These are phyloP conservation scores for Nemania diffusa DNA, from an alignment of 2,329 filamentous ascomycete species.

Conservation along the genomic window DNA sequence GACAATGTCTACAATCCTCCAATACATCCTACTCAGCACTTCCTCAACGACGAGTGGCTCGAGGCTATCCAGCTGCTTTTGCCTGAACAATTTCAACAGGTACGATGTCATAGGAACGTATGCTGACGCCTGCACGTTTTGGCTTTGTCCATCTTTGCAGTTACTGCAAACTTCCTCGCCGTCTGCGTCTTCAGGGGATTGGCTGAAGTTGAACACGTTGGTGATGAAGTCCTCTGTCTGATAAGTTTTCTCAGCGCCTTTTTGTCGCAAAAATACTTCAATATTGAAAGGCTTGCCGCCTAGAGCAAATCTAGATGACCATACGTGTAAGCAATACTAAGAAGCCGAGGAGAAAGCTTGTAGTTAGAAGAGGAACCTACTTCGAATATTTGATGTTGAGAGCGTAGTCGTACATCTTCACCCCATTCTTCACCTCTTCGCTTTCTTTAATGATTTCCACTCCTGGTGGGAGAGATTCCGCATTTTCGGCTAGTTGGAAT, in stretches of 20 bases:
- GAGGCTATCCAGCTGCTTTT: slow-evolving; percentile 30
- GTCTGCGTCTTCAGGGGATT: slow-evolving; percentile 27
- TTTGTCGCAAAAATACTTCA: slow-evolving; percentile 30
- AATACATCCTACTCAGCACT: slow-evolving; percentile 35
- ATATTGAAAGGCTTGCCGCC: slow-evolving; percentile 34
- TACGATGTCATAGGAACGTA: slow-evolving; percentile 35
- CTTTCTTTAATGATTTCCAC: slow-evolving; percentile 16
- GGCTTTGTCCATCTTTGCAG: slow-evolving; percentile 29
- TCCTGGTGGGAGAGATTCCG: slow-evolving; percentile 13
- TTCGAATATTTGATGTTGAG: slow-evolving; percentile 36
- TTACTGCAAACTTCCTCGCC: slow-evolving; percentile 35
- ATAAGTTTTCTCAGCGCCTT: slow-evolving; percentile 25
- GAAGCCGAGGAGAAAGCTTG: background rate
- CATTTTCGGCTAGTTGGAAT: slow-evolving; percentile 21
- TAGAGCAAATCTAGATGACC: slow-evolving; percentile 31
- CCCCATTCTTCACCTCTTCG: background rate
- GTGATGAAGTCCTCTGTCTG: slow-evolving; percentile 31
- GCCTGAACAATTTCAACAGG: slow-evolving; percentile 31
- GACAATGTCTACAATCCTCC: slow-evolving; percentile 31
- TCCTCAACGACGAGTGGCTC: slow-evolving; percentile 28
- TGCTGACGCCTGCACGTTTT: slow-evolving; percentile 28
- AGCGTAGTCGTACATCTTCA: slow-evolving; percentile 31
- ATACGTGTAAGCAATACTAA: background rate
- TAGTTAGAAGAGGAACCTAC: slow-evolving; percentile 9
- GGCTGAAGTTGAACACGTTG: slow-evolving; percentile 37